Evolutionary conservation across 2,329 filamentous ascomycete genomes (phyloP).

Genomic region (Penicillium sp.): DNA sequence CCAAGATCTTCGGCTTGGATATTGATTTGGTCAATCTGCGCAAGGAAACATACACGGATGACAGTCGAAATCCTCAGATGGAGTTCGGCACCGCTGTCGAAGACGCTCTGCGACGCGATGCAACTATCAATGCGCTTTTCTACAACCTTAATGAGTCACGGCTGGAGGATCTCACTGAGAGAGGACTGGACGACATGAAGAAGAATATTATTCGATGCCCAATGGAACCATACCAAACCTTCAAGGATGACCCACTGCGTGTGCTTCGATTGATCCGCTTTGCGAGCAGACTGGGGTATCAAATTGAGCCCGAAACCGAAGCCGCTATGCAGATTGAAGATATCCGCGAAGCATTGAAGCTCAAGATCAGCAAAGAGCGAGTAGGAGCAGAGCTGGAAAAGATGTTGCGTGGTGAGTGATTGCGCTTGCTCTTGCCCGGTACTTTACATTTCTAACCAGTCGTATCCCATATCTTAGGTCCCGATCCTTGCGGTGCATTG

Average conservation of each 20-base stretch:
- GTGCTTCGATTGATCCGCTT: constrained; percentile 87
- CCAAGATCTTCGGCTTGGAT: constrained; percentile 79
- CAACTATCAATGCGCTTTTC: constrained; percentile 92
- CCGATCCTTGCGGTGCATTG: constrained; percentile 40
- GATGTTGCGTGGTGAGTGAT: constrained; percentile 68
- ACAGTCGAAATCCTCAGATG: constrained; percentile 85
- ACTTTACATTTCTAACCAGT: constrained; percentile 1
- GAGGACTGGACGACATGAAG: constrained; percentile 71
- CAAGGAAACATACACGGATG: constrained; percentile 85
- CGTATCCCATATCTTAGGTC: constrained; percentile 24
- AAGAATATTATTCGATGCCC: constrained; percentile 76
- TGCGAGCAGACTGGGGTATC: constrained; percentile 77
- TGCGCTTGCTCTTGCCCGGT: neutral
- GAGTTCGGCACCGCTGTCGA: constrained; percentile 91
- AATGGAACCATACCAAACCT: constrained; percentile 83
- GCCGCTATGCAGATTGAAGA: constrained; percentile 71
- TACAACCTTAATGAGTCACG: constrained; percentile 80
- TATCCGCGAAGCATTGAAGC: constrained; percentile 74
- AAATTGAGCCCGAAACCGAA: constrained; percentile 68
- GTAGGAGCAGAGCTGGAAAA: constrained; percentile 87
- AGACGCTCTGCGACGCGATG: constrained; percentile 84
- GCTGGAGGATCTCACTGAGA: constrained; percentile 80
- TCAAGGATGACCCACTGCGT: constrained; percentile 87
- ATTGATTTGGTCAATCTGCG: constrained; percentile 92
- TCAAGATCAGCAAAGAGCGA: constrained; percentile 90